A percentile compares a stretch with the other conserved stretches of the same genome.
phyloP scores from a whole-genome alignment of 768 basidiomycete genomes.

The Leccinum barrowsii region DNA sequence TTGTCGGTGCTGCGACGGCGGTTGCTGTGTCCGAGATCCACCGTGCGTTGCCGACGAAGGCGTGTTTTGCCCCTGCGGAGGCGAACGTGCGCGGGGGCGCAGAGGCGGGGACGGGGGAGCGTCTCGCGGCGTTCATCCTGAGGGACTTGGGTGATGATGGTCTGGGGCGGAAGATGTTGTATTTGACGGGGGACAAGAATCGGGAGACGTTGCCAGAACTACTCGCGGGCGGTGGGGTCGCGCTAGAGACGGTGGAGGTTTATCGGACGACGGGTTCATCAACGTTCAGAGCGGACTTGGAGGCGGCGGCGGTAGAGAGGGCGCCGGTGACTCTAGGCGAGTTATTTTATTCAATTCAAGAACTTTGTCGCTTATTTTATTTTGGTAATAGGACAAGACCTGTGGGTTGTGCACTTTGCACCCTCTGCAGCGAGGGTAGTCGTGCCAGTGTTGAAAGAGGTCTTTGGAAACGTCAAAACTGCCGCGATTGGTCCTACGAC shows the following conservation, averaged over 20 bases:
- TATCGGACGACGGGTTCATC: constrained; percentile 64
- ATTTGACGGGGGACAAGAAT: constrained; percentile 87
- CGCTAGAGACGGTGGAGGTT: constrained; percentile 54
- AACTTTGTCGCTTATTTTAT: background rate
- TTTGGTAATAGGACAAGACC: constrained; percentile 16
- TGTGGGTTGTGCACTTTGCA: constrained; percentile 78
- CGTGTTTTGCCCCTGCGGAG: constrained; percentile 29
- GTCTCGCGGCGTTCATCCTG: constrained; percentile 63
- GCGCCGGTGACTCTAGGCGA: constrained; percentile 23
- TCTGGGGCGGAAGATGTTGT: constrained; percentile 43
- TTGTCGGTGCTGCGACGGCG: constrained; percentile 68
- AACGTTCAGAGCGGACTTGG: constrained; percentile 46
- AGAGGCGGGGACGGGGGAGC: constrained; percentile 64
- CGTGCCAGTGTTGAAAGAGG: constrained; percentile 43
- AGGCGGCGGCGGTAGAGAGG: constrained; percentile 29
- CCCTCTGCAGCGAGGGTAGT: constrained; percentile 66
- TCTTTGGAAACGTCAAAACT: constrained; percentile 40
- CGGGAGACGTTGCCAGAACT: constrained; percentile 58
- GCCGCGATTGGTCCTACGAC: constrained; percentile 75
- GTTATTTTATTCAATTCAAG: background rate
- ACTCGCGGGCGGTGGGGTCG: constrained; percentile 43
- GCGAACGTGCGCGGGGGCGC: constrained; percentile 39
- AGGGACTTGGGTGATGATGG: constrained; percentile 21
- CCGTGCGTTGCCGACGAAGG: constrained; percentile 35
- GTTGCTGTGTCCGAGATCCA: constrained; percentile 34